Percentiles rank a stretch among this genome's conserved stretches.
Evolutionary conservation across 306 rosid species (phyloP).

Genomic region (Albizia julibrissin): DNA sequence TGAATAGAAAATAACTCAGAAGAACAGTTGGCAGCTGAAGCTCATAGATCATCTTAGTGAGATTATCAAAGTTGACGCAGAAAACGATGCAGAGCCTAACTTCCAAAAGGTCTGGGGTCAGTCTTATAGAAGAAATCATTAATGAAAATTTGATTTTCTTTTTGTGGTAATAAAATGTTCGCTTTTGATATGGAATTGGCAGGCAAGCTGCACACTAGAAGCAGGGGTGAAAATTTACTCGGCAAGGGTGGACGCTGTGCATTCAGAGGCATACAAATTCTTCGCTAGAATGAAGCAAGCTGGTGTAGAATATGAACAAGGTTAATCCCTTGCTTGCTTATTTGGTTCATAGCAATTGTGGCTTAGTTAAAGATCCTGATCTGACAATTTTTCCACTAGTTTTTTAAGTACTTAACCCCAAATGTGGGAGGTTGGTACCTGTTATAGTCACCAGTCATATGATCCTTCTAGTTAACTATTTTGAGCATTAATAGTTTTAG

Average conservation of each 20-base stretch:
- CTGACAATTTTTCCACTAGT: neutral
- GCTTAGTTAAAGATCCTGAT: neutral
- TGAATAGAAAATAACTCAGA: conserved; percentile 61
- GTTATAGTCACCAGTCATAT: neutral
- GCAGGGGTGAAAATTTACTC: conserved; percentile 64
- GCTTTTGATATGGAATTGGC: neutral
- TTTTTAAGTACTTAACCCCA: neutral
- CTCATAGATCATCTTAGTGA: conserved; percentile 60
- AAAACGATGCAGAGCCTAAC: conserved; percentile 51
- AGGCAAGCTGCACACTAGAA: conserved; percentile 69
- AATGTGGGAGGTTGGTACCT: neutral
- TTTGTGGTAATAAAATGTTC: neutral
- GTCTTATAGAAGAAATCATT: neutral
- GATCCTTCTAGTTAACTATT: neutral
- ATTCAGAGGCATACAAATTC: conserved; percentile 62
- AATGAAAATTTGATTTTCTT: neutral
- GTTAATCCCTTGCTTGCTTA: conserved; percentile 12
- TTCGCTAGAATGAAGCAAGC: conserved; percentile 65
- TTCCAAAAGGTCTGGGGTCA: conserved; percentile 54
- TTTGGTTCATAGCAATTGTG: neutral
- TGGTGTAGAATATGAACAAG: conserved; percentile 52
- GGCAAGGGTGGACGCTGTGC: conserved; percentile 61
- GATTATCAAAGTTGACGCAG: conserved; percentile 53
- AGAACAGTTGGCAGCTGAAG: conserved; percentile 66
- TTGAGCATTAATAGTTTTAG: neutral